These are phyloP conservation scores for Talaromyces pinophilus DNA, from an alignment of 2,329 filamentous ascomycete species.

Conservation along the genomic window DNA sequence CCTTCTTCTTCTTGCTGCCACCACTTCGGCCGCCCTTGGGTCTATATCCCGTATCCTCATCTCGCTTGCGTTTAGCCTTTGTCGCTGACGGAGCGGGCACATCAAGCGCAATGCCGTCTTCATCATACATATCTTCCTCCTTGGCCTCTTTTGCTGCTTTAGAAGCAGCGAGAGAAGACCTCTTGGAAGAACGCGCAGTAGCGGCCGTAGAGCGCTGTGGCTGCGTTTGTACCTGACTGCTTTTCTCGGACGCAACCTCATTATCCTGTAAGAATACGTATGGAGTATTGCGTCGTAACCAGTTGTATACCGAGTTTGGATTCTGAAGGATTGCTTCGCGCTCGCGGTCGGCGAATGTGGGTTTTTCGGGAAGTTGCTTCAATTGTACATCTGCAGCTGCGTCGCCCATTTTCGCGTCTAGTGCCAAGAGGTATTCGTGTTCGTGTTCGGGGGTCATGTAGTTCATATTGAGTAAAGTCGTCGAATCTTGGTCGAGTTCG, in stretches of 20 bases:
- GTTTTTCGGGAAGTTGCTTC: slow-evolving; percentile 38
- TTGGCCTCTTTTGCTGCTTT: slow-evolving; percentile 38
- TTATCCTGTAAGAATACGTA: slow-evolving; percentile 82
- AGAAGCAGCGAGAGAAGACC: slow-evolving; percentile 39
- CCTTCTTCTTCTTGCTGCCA: slow-evolving; percentile 40
- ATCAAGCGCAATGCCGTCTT: slow-evolving; percentile 46
- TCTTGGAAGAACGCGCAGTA: slow-evolving; percentile 46
- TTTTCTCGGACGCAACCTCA: slow-evolving; percentile 51
- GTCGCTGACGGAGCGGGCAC: slow-evolving; percentile 31
- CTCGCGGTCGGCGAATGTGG: slow-evolving; percentile 54
- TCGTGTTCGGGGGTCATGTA: slow-evolving; percentile 50
- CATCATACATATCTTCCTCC: slow-evolving; percentile 47
- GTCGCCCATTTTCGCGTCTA: slow-evolving; percentile 45
- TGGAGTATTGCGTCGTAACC: slow-evolving; percentile 82
- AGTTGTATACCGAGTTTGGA: slow-evolving; percentile 91
- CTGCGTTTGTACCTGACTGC: slow-evolving; percentile 27
- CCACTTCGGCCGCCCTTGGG: slow-evolving; percentile 48
- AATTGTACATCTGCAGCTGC: slow-evolving; percentile 56
- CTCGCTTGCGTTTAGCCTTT: slow-evolving; percentile 51
- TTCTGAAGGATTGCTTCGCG: slow-evolving; percentile 67
- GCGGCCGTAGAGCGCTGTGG: not conserved
- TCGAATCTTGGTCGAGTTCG: slow-evolving; percentile 19
- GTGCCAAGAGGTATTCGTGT: slow-evolving; percentile 44
- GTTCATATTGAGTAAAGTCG: slow-evolving; percentile 39
- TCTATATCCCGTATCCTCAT: slow-evolving; percentile 50